Evolutionary conservation across 2,329 filamentous ascomycete genomes (phyloP), one percentile per base, ranked within the genome.

Genomic region (Penicillium thymicola): DNA sequence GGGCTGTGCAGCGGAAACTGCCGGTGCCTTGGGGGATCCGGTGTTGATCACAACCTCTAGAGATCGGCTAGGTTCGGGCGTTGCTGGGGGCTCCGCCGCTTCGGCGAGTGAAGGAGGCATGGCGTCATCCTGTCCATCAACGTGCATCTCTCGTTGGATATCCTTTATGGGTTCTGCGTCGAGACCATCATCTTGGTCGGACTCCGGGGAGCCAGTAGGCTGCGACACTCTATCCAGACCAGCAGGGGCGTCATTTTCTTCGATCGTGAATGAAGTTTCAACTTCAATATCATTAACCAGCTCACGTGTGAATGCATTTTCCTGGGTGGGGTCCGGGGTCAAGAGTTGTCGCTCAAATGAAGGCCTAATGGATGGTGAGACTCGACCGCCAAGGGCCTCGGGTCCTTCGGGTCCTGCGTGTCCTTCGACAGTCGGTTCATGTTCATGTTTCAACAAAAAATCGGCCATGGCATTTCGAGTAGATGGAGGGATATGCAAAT

Each of bases 241-340:
- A n/a, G 34, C 3, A 10, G 38, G 4, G 25, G 42, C 13, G 43
- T 36, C 25, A 9, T 16, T 45, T 25, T 45, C 25, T 21, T 32
- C 21, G 23, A 34, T 8, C 5, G 32, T 21, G 25, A 23, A 25
- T 18, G 21, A n/a, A 28, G 18, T 18, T 16, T 36, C 25, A 16
- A 13, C 16, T 37, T 54, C 30, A 23, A 5, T 10, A 41, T 23
- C 38, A 43, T 16, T 11, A n/a, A 5, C 8, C 2, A 21, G 49
- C 37, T 56, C 50, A 48, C 21, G 47, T 6, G 38, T 7, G 11
- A 38, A 16, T 13, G 43, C 48, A n/a, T 34, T 38, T 28, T 62
- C 57, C 28, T 72, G 70, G 1, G 68, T 67, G 41, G 57, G 57
- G 36, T 63, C 64, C 27, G 65, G 62, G 9, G 65, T 68, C 11